phyloP scores from a whole-genome alignment of 441 rosid species.

The Dalechampia spathulata region DNA sequence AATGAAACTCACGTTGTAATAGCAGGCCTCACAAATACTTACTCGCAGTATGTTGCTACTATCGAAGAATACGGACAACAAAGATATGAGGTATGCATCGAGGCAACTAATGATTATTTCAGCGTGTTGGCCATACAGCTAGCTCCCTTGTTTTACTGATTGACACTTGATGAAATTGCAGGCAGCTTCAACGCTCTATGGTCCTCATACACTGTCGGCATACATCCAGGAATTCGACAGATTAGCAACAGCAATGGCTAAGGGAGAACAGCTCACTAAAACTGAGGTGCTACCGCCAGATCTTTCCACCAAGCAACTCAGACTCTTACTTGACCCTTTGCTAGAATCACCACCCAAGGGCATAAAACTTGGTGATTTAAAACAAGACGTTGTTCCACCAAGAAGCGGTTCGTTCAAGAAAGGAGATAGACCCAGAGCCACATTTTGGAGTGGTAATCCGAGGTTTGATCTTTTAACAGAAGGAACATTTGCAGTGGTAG shows the following conservation, averaged over 20 bases:
- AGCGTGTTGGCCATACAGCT: too few species aligned
- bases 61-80: slow-evolving; percentile 48
- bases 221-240: slow-evolving; percentile 46
- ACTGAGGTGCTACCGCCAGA: slow-evolving; percentile 35
- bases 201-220: slow-evolving; percentile 51
- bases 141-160: too few species aligned
- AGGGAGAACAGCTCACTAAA: slow-evolving; percentile 17
- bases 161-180: slow-evolving; percentile 12
- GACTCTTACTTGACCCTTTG: slow-evolving; percentile 24
- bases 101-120: too few species aligned
- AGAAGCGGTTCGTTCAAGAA: slow-evolving; percentile 27
- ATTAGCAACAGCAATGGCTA: slow-evolving; percentile 44
- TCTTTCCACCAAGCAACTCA: slow-evolving; percentile 37
- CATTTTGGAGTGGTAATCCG: slow-evolving; percentile 52
- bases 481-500: slow-evolving; percentile 50
- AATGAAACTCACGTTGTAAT: slow-evolving; percentile 34
- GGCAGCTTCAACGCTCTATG: slow-evolving; percentile 63
- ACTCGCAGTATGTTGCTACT: slow-evolving; percentile 49
- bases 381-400: slow-evolving; percentile 29
- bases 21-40: slow-evolving; percentile 53
- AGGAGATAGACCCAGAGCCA: slow-evolving; percentile 36
- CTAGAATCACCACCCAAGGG: slow-evolving; percentile 38
- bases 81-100: slow-evolving; percentile 36
- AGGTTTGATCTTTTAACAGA: slow-evolving; percentile 51
- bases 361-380: slow-evolving; percentile 38